Evolutionary conservation across 176 grass and related monocot genomes (phyloP), one percentile per base, ranked within the genome.

Genomic region (Rhynchospora breviuscula): DNA sequence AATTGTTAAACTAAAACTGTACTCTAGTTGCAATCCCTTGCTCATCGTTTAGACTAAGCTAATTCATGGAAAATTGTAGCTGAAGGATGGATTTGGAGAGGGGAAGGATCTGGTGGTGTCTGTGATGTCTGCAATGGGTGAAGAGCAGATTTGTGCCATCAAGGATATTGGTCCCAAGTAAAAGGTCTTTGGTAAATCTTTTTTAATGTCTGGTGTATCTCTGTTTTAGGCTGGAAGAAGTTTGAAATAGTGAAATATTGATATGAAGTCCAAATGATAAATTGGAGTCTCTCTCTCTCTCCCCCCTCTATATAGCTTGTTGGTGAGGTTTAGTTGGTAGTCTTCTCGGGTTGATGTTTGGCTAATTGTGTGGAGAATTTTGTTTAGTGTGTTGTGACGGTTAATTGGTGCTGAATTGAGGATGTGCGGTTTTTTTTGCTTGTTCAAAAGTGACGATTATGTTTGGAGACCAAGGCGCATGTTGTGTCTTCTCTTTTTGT

Each of bases 101-200:
- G 85, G 87, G 19, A 92, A 92, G 59, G 82, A 92, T 78, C 77
- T 92, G 87, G 88, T 87, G 25, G 85, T 92, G 63, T 53, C 68
- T 0, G 90, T 92, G 58, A 89, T 87, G 87, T 89, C 82, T 47
- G 80, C 90, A 1, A 92, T 89, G 87, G 90, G 87, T 29, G 90
- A 92, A 73, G 87, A 92, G 62, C 85, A 92, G 87, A 92, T 89
- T 26, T 89, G 82, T 2, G 82, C 63, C 22, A 66, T 92, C 60
- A 92, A 92, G 87, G 87, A 92, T 70, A 85, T 92, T 71, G 90
- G 87, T 48, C 85, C 76, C 3, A 92, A 83, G 84, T 86, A 93
- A 78, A 86, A 63, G 68, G 83, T 22, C 22, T 74, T 10, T 56
- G 17, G 78, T 71, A 48, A 69, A 15, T 17, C 7, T 25, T 33